These are phyloP conservation scores for Colletotrichum sp. DNA, from an alignment of 2,329 filamentous ascomycete species.

Conservation along the genomic window DNA sequence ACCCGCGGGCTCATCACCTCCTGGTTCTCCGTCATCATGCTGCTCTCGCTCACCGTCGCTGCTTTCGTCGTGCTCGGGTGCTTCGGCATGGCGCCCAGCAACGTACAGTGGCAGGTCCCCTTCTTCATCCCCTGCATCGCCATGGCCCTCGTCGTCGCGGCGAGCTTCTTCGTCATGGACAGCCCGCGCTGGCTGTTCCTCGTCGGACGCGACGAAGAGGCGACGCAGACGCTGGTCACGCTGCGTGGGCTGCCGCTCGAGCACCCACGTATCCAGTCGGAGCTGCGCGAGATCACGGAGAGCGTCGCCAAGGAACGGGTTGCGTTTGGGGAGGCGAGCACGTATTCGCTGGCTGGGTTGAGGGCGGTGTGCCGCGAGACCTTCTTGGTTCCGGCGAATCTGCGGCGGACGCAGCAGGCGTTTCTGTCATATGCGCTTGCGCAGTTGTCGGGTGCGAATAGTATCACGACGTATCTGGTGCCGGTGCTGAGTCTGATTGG, in stretches of 20 bases:
- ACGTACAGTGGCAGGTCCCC: not conserved
- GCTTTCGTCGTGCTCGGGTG: not conserved
- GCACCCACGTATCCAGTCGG: conserved; percentile 27
- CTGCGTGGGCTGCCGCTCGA: conserved; percentile 31
- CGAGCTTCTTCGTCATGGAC: conserved; percentile 34
- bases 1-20: not conserved
- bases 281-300: conserved; percentile 33
- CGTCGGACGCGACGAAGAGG: conserved; percentile 32
- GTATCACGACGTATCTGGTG: conserved; percentile 47
- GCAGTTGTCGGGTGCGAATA: conserved; percentile 49
- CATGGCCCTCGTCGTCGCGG: conserved; percentile 26
- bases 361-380: conserved; percentile 31
- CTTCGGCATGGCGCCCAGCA: not conserved
- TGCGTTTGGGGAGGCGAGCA: not conserved
- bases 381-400: conserved; percentile 40
- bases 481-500: conserved; percentile 45
- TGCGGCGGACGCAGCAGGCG: conserved; percentile 42
- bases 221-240: not conserved
- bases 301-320: conserved; percentile 23
- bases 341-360: not conserved
- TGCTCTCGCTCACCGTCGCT: not conserved
- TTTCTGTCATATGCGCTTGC: conserved; percentile 43
- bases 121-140: conserved; percentile 25
- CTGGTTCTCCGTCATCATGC: not conserved
- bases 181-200: not conserved